Conservation (phyloP, 1,139 yeast species). For the Hyphopichia wangnamkhiaoensis region DNA sequence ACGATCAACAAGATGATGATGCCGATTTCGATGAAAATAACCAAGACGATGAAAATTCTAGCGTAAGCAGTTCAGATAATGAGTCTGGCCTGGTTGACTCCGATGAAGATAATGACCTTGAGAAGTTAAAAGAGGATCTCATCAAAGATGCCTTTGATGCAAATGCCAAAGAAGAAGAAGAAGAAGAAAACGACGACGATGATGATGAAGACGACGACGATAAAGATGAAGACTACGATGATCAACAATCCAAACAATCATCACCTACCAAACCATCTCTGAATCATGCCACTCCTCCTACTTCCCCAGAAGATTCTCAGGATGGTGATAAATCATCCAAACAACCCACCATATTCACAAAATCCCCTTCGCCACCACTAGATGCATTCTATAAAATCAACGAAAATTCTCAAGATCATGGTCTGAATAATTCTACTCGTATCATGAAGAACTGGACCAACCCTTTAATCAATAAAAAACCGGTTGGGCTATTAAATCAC, state of each 20-base stretch:
- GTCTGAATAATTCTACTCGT: conserved; percentile 56
- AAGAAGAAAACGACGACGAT: conserved; percentile 22
- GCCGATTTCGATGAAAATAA: conserved; percentile 10
- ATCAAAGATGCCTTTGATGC: conserved; percentile 11
- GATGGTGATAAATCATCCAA: conserved; percentile 4
- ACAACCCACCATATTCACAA: not conserved
- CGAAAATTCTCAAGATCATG: conserved; percentile 55
- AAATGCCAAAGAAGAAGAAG: conserved; percentile 20
- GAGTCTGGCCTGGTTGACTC: not conserved
- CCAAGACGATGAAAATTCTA: conserved; percentile 5
- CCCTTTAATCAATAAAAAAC: conserved; percentile 40
- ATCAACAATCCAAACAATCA: conserved; percentile 1
- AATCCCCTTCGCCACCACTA: conserved; percentile 9
- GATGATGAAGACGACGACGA: conserved; percentile 14
- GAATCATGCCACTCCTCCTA: conserved; percentile 41
- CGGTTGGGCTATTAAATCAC: conserved; percentile 81
- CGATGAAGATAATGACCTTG: conserved; percentile 9
- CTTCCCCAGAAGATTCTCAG: conserved; percentile 39
- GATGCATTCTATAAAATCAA: conserved; percentile 50
- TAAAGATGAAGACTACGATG: conserved; percentile 27
- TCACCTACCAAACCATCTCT: not conserved
- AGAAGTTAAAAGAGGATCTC: conserved; percentile 4
- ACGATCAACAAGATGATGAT: conserved; percentile 11
- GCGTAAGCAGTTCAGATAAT: not conserved
- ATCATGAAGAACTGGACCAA: conserved; percentile 65